Conservation (phyloP, 257 asterid genomes). For the Fraxinus americana region DNA sequence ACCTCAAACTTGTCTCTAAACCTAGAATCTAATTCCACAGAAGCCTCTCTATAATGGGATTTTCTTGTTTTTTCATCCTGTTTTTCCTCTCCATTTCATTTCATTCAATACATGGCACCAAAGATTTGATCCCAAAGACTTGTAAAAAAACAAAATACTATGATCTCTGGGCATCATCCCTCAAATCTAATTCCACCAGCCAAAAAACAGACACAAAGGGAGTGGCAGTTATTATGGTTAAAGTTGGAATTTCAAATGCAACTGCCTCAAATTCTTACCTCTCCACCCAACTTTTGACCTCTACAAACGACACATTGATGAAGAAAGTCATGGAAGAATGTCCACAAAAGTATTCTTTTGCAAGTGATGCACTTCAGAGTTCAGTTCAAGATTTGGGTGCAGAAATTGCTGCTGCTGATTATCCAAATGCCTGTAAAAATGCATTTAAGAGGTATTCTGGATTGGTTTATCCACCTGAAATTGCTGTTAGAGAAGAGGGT, state of each 20-base stretch:
- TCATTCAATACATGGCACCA: constrained; percentile 26
- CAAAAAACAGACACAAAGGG: constrained; percentile 62
- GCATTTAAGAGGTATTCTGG: constrained; percentile 52
- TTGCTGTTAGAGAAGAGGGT: constrained; percentile 64
- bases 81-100: constrained; percentile 32
- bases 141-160: constrained; percentile 74
- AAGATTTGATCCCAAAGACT: constrained; percentile 59
- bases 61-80: constrained; percentile 21
- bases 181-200: constrained; percentile 58
- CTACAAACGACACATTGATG: constrained; percentile 36
- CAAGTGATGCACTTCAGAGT: constrained; percentile 55
- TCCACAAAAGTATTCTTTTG: constrained; percentile 57
- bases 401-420: constrained; percentile 88
- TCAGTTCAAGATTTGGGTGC: constrained; percentile 54
- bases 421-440: constrained; percentile 68
- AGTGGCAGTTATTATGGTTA: constrained; percentile 63
- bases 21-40: neutral
- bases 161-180: constrained; percentile 70
- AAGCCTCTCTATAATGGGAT: constrained; percentile 18
- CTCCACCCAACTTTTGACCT: constrained; percentile 33
- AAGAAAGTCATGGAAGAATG: constrained; percentile 65
- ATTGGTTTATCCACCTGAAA: constrained; percentile 56
- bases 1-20: neutral
- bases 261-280: constrained; percentile 65
- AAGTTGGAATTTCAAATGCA: constrained; percentile 61